phyloP scores from a whole-genome alignment of 2,329 filamentous ascomycete genomes.

The Hypoxylon rubiginosum region DNA sequence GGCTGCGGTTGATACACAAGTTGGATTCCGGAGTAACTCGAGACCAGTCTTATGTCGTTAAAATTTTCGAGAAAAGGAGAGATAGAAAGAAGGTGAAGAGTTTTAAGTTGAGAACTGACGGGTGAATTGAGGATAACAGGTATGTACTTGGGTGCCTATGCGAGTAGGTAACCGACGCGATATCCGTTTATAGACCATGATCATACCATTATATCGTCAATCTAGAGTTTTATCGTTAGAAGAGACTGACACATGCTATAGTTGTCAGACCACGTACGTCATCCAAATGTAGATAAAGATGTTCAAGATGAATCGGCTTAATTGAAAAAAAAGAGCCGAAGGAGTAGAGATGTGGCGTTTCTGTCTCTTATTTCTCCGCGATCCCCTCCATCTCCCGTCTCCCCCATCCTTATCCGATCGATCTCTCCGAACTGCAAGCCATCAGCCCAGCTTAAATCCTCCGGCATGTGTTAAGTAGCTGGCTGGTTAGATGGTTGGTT shows the following conservation, averaged over 20 bases:
- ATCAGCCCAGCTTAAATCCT: slow-evolving; percentile 7
- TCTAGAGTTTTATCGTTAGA: not conserved
- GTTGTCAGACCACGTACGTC: not conserved
- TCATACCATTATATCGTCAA: not conserved
- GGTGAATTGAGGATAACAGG: not conserved
- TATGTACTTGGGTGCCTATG: not conserved
- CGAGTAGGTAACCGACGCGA: not conserved
- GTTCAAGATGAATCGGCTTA: slow-evolving; percentile 8
- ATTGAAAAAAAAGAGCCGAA: slow-evolving; percentile 5
- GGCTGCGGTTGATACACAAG: slow-evolving; percentile 26
- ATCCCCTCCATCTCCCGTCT: slow-evolving; percentile 4
- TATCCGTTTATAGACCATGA: slow-evolving; percentile 1
- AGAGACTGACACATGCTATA: not conserved
- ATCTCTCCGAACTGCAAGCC: slow-evolving; percentile 30
- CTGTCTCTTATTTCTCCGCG: slow-evolving; percentile 36
- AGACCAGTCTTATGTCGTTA: not conserved
- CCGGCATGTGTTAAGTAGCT: not conserved
- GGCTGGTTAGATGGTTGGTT: too few relatives aligned
- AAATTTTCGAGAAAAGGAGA: not conserved
- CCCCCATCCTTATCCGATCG: slow-evolving; percentile 23
- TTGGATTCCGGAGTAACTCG: not conserved
- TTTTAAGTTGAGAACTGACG: not conserved
- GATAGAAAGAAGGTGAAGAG: not conserved
- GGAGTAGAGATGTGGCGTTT: slow-evolving; percentile 20
- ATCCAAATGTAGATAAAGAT: not conserved